These are phyloP conservation scores for Claviceps arundinis DNA, from an alignment of 2,329 filamentous ascomycete species.

Conservation along the genomic window DNA sequence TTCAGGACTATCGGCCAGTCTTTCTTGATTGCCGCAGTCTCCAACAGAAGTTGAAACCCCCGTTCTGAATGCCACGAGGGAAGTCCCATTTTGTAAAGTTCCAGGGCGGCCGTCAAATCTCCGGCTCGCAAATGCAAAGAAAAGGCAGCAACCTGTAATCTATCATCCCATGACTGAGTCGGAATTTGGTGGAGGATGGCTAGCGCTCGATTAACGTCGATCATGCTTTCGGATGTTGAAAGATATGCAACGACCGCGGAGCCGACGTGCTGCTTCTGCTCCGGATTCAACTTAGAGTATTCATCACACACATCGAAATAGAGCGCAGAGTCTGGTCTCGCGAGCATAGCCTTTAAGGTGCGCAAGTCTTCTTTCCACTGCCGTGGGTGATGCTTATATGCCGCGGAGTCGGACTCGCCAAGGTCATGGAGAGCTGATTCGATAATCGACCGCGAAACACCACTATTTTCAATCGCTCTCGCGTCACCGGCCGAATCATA, in stretches of 20 bases:
- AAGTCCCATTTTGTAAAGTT: slow-evolving; percentile 26
- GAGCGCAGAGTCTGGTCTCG: slow-evolving; percentile 10
- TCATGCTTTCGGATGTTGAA: slow-evolving; percentile 25
- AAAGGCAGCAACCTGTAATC: slow-evolving; percentile 26
- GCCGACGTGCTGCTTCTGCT: slow-evolving; percentile 16
- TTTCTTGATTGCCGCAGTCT: slow-evolving; percentile 23
- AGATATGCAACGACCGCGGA: slow-evolving; percentile 28
- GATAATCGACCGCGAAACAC: no score
- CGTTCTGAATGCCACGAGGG: slow-evolving; percentile 16
- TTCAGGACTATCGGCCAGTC: slow-evolving; percentile 24
- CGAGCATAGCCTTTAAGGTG: slow-evolving; percentile 12
- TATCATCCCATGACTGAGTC: slow-evolving; percentile 25
- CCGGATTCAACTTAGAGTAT: slow-evolving; percentile 24
- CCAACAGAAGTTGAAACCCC: slow-evolving; percentile 31
- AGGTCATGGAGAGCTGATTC: neutral
- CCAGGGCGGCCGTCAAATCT: slow-evolving; percentile 24
- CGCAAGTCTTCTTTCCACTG: slow-evolving; percentile 2
- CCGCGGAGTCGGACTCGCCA: neutral
- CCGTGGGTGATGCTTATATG: neutral
- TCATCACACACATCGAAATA: slow-evolving; percentile 31
- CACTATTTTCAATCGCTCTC: neutral
- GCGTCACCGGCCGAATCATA: neutral
- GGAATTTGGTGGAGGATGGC: slow-evolving; percentile 29
- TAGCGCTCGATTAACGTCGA: slow-evolving; percentile 32
- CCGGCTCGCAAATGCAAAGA: slow-evolving; percentile 27